phyloP scores from a whole-genome alignment of 116 monocot species.

The Trichopus zeylanicus region DNA sequence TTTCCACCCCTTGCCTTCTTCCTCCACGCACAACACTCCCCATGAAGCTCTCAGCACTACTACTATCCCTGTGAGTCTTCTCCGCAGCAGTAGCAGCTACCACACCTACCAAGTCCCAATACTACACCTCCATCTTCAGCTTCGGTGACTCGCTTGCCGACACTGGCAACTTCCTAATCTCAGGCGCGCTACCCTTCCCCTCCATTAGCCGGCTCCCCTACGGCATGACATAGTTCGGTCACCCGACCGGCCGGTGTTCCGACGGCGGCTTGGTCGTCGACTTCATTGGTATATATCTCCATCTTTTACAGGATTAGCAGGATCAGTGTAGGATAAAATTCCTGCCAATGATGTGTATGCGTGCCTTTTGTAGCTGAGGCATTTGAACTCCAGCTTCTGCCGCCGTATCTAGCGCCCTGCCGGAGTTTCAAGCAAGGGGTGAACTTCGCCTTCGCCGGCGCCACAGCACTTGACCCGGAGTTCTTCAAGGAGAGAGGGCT shows the following conservation, averaged over 20 bases:
- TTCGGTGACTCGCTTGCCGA: slow-evolving; percentile 36
- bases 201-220: slow-evolving; percentile 6
- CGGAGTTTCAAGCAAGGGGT: slow-evolving; percentile 5
- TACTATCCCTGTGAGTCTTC: background rate
- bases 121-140: slow-evolving; percentile 16
- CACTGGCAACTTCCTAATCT: slow-evolving; percentile 20
- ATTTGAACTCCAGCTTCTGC: slow-evolving; percentile 5
- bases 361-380: slow-evolving; percentile 12
- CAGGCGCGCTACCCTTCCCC: background rate
- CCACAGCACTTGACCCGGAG: slow-evolving; percentile 15
- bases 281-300: slow-evolving; percentile 28
- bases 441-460: slow-evolving; percentile 23
- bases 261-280: slow-evolving; percentile 36
- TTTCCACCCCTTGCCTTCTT: background rate
- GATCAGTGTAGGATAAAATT: too few species aligned
- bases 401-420: slow-evolving; percentile 6
- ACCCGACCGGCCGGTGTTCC: slow-evolving; percentile 33
- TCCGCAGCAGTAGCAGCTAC: too few species aligned
- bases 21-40: too few species aligned
- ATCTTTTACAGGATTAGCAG: background rate
- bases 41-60: background rate
- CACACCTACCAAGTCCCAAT: background rate
- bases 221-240: slow-evolving; percentile 26
- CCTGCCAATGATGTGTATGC: too few species aligned
- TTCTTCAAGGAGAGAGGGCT: slow-evolving; percentile 16